Percentiles rank a stretch among this genome's conserved stretches.
These are phyloP conservation scores for Geopyxis carbonaria DNA, from an alignment of 495 filamentous ascomycete species.

Conservation along the genomic window DNA sequence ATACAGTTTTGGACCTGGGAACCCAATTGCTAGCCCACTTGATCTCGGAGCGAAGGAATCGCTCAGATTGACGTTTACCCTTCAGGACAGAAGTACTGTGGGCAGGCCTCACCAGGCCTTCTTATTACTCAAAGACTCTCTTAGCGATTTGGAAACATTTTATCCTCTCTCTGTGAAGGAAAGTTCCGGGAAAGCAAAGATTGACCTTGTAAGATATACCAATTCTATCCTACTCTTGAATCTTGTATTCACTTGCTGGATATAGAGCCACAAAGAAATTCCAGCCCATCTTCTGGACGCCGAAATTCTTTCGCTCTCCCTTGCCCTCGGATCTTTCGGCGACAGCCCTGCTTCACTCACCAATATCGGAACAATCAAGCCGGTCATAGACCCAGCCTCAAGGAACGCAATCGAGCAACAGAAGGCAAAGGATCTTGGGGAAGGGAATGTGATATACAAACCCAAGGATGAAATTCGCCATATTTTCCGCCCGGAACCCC, in stretches of 20 bases:
- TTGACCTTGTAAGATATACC: constrained; percentile 46
- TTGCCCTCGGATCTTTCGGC: constrained; percentile 80
- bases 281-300: constrained; percentile 62
- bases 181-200: constrained; percentile 49
- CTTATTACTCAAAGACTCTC: constrained; percentile 57
- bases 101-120: constrained; percentile 89
- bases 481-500: constrained; percentile 64
- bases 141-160: constrained; percentile 68
- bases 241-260: background rate
- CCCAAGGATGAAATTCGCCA: constrained; percentile 58
- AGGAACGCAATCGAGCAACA: constrained; percentile 41
- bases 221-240: background rate
- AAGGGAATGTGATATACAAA: constrained; percentile 14
- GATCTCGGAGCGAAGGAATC: constrained; percentile 49
- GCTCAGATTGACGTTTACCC: constrained; percentile 65
- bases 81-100: constrained; percentile 57
- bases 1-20: constrained; percentile 43
- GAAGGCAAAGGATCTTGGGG: constrained; percentile 23
- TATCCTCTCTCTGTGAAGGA: constrained; percentile 65
- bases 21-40: constrained; percentile 47
- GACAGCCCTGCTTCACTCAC: constrained; percentile 7
- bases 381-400: constrained; percentile 37
- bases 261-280: constrained; percentile 73
- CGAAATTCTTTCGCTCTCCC: constrained; percentile 50
- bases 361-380: constrained; percentile 11